Evolutionary conservation across 108 stramenopile genomes (phyloP).

Genomic region (Seminavis robusta): DNA sequence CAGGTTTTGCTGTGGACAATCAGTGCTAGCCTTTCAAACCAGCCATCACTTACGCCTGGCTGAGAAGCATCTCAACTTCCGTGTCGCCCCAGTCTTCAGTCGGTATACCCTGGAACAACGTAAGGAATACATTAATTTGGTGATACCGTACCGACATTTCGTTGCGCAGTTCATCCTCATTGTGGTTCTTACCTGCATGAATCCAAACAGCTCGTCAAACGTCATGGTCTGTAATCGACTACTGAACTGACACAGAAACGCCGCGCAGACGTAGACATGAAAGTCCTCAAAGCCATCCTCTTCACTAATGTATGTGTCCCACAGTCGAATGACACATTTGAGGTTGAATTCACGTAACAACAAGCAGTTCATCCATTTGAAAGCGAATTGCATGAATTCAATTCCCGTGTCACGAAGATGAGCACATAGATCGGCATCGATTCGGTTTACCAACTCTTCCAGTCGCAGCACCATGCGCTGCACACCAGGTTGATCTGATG

Average conservation of each 20-base stretch:
- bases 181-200: too few relatives aligned
- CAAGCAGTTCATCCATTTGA: slow-evolving; percentile 99
- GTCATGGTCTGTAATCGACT: slow-evolving; percentile 80
- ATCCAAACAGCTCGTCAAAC: slow-evolving; percentile 94
- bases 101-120: slow-evolving; percentile 66
- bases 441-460: slow-evolving; percentile 90
- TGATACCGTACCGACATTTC: too few relatives aligned
- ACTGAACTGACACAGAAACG: slow-evolving; percentile 91
- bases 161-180: too few relatives aligned
- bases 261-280: slow-evolving; percentile 98
- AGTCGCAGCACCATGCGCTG: slow-evolving; percentile 94
- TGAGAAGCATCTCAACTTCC: slow-evolving; percentile 84
- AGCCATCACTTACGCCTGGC: slow-evolving; percentile 77
- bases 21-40: too few relatives aligned
- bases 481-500: slow-evolving; percentile 94
- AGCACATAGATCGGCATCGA: slow-evolving; percentile 82
- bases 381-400: slow-evolving; percentile 94
- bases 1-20: too few relatives aligned
- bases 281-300: slow-evolving; percentile 92
- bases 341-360: slow-evolving; percentile 91
- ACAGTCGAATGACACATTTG: slow-evolving; percentile 77
- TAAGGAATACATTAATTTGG: too few relatives aligned
- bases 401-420: slow-evolving; percentile 80
- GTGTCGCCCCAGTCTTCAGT: slow-evolving; percentile 79
- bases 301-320: slow-evolving; percentile 94